Percentiles rank a stretch among this genome's conserved stretches.
phyloP scores from a whole-genome alignment of 164 flowering plant genomes.

The Annona squamosa region DNA sequence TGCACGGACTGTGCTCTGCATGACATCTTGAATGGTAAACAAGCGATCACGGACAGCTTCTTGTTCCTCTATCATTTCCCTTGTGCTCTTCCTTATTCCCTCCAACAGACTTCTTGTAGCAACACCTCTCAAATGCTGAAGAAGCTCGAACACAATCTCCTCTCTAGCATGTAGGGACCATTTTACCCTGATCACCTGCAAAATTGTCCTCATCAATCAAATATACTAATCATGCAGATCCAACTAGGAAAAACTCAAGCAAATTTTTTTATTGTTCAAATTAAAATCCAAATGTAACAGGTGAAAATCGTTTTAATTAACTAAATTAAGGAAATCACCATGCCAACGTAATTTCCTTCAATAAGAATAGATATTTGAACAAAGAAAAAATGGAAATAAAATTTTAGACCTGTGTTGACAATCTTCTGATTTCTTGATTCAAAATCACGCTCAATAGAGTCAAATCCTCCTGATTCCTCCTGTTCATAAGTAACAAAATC shows the following conservation, averaged over 20 bases:
- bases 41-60: slow-evolving; percentile 96
- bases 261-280: too few species aligned
- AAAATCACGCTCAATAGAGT: slow-evolving; percentile 69
- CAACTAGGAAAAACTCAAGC: neutral
- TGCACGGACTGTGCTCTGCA: slow-evolving; percentile 88
- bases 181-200: slow-evolving; percentile 85
- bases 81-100: slow-evolving; percentile 68
- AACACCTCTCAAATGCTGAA: slow-evolving; percentile 66
- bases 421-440: slow-evolving; percentile 83
- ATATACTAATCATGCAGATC: neutral
- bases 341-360: too few species aligned
- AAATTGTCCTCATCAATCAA: neutral
- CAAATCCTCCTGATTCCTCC: slow-evolving; percentile 87
- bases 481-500: slow-evolving; percentile 16
- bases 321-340: too few species aligned
- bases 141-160: slow-evolving; percentile 89
- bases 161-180: slow-evolving; percentile 99
- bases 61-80: slow-evolving; percentile 97
- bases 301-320: too few species aligned
- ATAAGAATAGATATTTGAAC: neutral
- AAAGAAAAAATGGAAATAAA: neutral
- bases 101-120: slow-evolving; percentile 49
- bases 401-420: slow-evolving; percentile 71
- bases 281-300: too few species aligned
- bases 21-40: slow-evolving; percentile 96